Percentiles rank a stretch among this genome's conserved stretches.
Evolutionary conservation across 148 eudicot species (phyloP).

Genomic region (Amaranthus hypochondriacus): DNA sequence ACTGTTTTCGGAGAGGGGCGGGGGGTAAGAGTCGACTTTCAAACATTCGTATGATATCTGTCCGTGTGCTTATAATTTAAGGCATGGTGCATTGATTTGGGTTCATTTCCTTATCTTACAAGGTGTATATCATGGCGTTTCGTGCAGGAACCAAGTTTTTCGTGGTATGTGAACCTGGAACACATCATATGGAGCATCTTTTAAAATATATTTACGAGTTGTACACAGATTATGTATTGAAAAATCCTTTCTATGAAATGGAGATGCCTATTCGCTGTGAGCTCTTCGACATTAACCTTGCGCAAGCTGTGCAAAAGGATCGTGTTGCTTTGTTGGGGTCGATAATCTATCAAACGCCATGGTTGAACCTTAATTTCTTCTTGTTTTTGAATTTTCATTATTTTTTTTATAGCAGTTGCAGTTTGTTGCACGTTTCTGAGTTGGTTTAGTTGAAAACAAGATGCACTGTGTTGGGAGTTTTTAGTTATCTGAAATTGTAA

Average conservation of each 20-base stretch:
- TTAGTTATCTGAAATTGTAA: too few relatives aligned
- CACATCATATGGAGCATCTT: slow-evolving; percentile 61
- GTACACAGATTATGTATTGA: slow-evolving; percentile 83
- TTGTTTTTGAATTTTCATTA: too few relatives aligned
- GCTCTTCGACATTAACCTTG: slow-evolving; percentile 76
- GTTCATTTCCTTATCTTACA: background rate
- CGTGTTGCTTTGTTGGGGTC: slow-evolving; percentile 65
- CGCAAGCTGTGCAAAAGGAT: slow-evolving; percentile 82
- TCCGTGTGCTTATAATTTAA: background rate
- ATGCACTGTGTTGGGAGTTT: too few relatives aligned
- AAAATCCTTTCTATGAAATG: slow-evolving; percentile 95
- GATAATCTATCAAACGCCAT: slow-evolving; percentile 32
- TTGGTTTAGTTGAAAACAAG: too few relatives aligned
- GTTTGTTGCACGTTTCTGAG: too few relatives aligned
- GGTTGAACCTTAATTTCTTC: background rate
- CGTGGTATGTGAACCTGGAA: slow-evolving; percentile 77
- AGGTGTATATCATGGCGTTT: background rate
- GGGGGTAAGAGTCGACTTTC: too few relatives aligned
- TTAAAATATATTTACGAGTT: slow-evolving; percentile 74
- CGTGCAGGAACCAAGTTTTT: slow-evolving; percentile 76
- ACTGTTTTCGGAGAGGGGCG: too few relatives aligned
- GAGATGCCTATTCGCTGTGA: slow-evolving; percentile 99
- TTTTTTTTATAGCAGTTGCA: too few relatives aligned
- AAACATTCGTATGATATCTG: too few relatives aligned
- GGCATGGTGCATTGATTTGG: background rate